These are phyloP conservation scores for Phylloporus sp. DNA, from an alignment of 768 basidiomycete species.

Conservation along the genomic window DNA sequence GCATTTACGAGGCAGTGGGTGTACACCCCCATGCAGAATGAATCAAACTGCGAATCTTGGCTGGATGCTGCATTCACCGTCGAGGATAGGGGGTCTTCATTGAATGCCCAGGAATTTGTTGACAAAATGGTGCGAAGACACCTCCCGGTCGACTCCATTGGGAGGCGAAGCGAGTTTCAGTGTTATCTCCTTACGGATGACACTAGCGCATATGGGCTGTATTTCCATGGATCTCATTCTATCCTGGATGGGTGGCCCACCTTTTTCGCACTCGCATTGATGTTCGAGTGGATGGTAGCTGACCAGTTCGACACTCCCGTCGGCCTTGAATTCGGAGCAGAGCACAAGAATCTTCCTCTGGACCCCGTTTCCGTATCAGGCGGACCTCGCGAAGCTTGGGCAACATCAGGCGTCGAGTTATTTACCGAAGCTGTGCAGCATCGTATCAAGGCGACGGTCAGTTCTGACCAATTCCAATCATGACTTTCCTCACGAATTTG, in stretches of 20 bases:
- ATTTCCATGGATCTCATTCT: constrained; percentile 13
- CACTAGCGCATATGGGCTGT: constrained; percentile 1
- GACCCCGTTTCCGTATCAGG: constrained; percentile 15
- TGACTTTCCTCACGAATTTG: neutral
- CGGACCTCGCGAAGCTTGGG: constrained; percentile 11
- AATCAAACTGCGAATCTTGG: constrained; percentile 9
- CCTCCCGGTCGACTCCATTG: constrained; percentile 6
- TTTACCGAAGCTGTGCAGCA: neutral
- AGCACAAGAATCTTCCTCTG: constrained; percentile 11
- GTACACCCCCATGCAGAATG: constrained; percentile 5
- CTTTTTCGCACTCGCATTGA: constrained; percentile 7
- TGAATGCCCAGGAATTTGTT: constrained; percentile 5
- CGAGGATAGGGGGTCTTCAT: neutral
- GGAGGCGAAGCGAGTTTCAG: constrained; percentile 2
- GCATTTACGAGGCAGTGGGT: constrained; percentile 3
- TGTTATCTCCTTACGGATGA: constrained; percentile 11
- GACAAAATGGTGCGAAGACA: neutral
- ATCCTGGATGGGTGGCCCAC: constrained; percentile 17
- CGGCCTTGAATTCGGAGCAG: constrained; percentile 4
- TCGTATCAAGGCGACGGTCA: neutral
- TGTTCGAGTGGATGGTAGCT: constrained; percentile 13
- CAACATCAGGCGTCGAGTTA: neutral
- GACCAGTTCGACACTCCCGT: neutral
- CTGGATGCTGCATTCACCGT: constrained; percentile 5
- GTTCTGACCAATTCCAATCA: neutral